A percentile compares a stretch with the other conserved stretches of the same genome.
Conservation (phyloP, 2,329 filamentous ascomycete species). For the Stemphylium beticola region DNA sequence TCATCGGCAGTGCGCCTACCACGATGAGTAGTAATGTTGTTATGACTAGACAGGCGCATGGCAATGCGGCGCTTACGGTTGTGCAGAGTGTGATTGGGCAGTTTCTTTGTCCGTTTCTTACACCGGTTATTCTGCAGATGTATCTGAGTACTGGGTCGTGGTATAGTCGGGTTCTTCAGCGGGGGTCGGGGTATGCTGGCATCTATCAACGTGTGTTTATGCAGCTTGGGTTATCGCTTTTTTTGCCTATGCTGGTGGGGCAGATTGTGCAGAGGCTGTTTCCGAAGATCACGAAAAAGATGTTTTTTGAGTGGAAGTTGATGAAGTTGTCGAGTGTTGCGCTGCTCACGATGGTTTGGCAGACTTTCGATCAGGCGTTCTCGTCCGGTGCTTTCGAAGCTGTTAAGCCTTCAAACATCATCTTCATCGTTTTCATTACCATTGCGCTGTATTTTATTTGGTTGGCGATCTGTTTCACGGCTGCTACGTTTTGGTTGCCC, state of each 20-base stretch:
- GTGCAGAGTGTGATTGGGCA: constrained; percentile 76
- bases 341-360: constrained; percentile 64
- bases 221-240: constrained; percentile 70
- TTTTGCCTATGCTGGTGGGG: constrained; percentile 68
- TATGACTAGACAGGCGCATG: constrained; percentile 72
- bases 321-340: constrained; percentile 54
- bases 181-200: constrained; percentile 58
- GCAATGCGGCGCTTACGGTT: constrained; percentile 58
- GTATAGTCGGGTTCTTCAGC: constrained; percentile 64
- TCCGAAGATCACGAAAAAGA: constrained; percentile 59
- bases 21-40: constrained; percentile 77
- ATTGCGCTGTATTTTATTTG: constrained; percentile 69
- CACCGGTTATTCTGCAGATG: constrained; percentile 67
- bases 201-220: constrained; percentile 72
- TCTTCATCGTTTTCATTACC: constrained; percentile 72
- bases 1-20: constrained; percentile 72
- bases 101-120: constrained; percentile 70
- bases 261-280: constrained; percentile 66
- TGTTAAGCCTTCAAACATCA: constrained; percentile 65
- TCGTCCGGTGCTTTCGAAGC: constrained; percentile 66
- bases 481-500: constrained; percentile 61
- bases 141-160: constrained; percentile 61
- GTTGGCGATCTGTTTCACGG: constrained; percentile 65
- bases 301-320: constrained; percentile 57
- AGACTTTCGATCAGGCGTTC: constrained; percentile 71